Evolutionary conservation across 2,329 filamentous ascomycete genomes (phyloP).

Genomic region (Diaporthe nobilis): DNA sequence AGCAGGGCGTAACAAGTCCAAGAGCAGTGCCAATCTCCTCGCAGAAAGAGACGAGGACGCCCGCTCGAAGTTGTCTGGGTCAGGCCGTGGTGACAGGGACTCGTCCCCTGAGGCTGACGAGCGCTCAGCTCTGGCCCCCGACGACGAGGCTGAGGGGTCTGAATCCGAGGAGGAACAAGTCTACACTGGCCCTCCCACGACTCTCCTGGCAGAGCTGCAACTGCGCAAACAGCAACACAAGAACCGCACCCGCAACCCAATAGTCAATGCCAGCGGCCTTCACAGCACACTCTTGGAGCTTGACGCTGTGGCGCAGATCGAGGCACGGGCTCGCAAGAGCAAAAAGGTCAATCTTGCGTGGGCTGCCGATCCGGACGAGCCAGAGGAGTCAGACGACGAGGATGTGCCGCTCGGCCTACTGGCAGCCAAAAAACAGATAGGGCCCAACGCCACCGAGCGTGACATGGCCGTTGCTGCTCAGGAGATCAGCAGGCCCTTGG

Average conservation of each 20-base stretch:
- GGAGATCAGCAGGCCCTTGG: constrained; percentile 75
- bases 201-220: constrained; percentile 91
- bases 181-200: constrained; percentile 84
- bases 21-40: constrained; percentile 41
- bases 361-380: constrained; percentile 64
- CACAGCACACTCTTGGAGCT: constrained; percentile 91
- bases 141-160: constrained; percentile 48
- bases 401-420: constrained; percentile 91
- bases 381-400: constrained; percentile 79
- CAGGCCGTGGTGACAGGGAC: constrained; percentile 31
- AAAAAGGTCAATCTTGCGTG: constrained; percentile 90
- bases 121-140: constrained; percentile 45
- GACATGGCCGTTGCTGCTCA: constrained; percentile 62
- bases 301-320: constrained; percentile 89
- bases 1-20: constrained; percentile 44
- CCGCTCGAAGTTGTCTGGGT: constrained; percentile 42
- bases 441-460: constrained; percentile 49
- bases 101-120: constrained; percentile 43
- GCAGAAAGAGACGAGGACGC: constrained; percentile 40
- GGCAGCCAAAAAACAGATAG: constrained; percentile 73
- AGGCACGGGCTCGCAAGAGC: constrained; percentile 79
- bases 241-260: constrained; percentile 77
- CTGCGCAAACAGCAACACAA: constrained; percentile 91
- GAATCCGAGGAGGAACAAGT: constrained; percentile 62
- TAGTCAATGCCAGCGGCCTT: constrained; percentile 79